A percentile compares a stretch with the other conserved stretches of the same genome.
phyloP scores from a whole-genome alignment of 371 early-diverging fungal species.

The Lichtheimia ramosa region DNA sequence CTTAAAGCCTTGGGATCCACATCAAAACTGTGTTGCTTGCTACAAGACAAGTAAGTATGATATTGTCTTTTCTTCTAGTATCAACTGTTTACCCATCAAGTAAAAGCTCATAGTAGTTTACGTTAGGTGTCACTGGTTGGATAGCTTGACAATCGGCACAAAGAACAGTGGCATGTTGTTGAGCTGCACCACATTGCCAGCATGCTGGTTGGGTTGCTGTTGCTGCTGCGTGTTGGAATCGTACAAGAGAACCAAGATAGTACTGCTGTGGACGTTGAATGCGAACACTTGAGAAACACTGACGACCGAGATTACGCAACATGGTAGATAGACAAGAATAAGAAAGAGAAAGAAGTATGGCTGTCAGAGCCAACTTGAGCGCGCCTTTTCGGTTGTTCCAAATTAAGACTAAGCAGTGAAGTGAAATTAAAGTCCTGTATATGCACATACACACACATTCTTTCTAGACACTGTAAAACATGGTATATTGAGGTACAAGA shows the following conservation, averaged over 20 bases:
- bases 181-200: conserved; percentile 4
- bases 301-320: no score
- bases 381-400: no score
- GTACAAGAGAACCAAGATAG: neutral
- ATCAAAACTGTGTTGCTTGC: conserved; percentile 61
- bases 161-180: conserved; percentile 24
- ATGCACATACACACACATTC: no score
- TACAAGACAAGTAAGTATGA: conserved; percentile 5
- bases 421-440: no score
- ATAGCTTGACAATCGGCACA: conserved; percentile 69
- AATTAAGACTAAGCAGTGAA: no score
- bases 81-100: conserved; percentile 21
- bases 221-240: neutral
- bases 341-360: no score
- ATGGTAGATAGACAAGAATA: no score
- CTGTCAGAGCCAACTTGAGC: no score
- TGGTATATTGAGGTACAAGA: no score
- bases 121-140: conserved; percentile 61
- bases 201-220: neutral
- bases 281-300: neutral
- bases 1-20: conserved; percentile 67
- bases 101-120: conserved; percentile 70
- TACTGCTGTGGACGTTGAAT: neutral
- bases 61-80: neutral
- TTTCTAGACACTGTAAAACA: no score